Evolutionary conservation across 2,329 filamentous ascomycete genomes (phyloP), one percentile per base, ranked within the genome.

Genomic region (Xylaria sp.): DNA sequence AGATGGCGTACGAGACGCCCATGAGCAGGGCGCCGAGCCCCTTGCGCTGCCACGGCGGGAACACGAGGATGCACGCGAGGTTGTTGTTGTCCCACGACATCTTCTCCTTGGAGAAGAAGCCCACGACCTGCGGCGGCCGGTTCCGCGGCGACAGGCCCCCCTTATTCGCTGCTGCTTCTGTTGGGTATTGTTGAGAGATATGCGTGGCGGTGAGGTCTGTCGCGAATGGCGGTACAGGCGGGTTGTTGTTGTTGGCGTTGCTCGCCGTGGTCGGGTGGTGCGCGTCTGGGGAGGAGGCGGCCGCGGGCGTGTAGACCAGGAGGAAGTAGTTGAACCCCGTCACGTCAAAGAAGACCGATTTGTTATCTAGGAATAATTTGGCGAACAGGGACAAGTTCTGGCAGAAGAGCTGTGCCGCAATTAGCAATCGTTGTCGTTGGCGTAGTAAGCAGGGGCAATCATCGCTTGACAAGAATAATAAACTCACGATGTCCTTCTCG

Each of bases 21-120:
- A 99, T 97, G 26, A 99, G 80, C 46, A 97, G 76, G 47, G 91
- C 86, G 0, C 94, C 94, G 0, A 97, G 81, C 1, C 93, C 92
- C 61, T 91, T 92, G 59, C 89, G 87, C 73, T 97, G 93, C 86
- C 93, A 97, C 0, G 94, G 94, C 1, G 94, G 94, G 67, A 97
- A 97, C 16, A 97, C 84, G 6, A 97, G 80, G 63, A 99, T 99
- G 70, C 94, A 99, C 1, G 94, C 94, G 4, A 99, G 81, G 63
- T 97, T 99, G 73, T 99, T 97, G 67, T 93, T 92, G 67, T 99
- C 94, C 93, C 94, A 99, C 2, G 91, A 96, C 79, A 97, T 89
- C 72, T 97, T 97, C 73, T 99, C 94, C 71, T 99, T 97, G 60
- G 90, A 95, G 77, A 97, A 99, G 80, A 97, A 97, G n/a, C 94